phyloP scores from a whole-genome alignment of 2,329 filamentous ascomycete species.

The Apiospora rasikravindrae region DNA sequence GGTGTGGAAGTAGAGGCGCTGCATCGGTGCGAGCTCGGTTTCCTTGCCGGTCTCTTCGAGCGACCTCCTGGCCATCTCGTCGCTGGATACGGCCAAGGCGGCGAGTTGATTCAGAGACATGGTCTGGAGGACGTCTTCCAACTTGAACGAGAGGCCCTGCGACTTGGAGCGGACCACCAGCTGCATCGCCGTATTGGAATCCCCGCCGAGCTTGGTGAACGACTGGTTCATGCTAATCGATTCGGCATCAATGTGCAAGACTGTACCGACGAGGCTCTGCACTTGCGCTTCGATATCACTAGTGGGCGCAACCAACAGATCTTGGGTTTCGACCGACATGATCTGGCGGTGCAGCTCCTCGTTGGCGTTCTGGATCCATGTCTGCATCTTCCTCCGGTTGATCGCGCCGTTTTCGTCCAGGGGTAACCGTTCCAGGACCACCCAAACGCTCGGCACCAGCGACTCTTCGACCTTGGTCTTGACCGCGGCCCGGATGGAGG shows the following conservation, averaged over 20 bases:
- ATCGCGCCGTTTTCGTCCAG: slow-evolving; percentile 44
- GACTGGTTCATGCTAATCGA: slow-evolving; percentile 51
- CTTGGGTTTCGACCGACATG: slow-evolving; percentile 47
- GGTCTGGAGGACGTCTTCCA: slow-evolving; percentile 44
- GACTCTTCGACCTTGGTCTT: slow-evolving; percentile 43
- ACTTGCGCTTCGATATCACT: slow-evolving; percentile 47
- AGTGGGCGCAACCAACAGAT: slow-evolving; percentile 40
- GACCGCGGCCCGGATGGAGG: slow-evolving; percentile 44
- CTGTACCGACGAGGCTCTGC: slow-evolving; percentile 44
- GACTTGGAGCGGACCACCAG: slow-evolving; percentile 45
- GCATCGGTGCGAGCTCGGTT: slow-evolving; percentile 59
- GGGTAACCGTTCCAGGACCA: slow-evolving; percentile 53
- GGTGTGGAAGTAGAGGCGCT: slow-evolving; percentile 58
- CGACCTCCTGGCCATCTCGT: slow-evolving; percentile 37
- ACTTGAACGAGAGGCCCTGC: slow-evolving; percentile 44
- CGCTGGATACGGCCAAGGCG: slow-evolving; percentile 40
- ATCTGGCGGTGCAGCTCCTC: slow-evolving; percentile 52
- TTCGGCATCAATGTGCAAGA: slow-evolving; percentile 43
- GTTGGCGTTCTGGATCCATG: slow-evolving; percentile 60
- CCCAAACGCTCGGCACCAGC: slow-evolving; percentile 52
- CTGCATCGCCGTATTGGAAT: slow-evolving; percentile 45
- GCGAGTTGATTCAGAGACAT: slow-evolving; percentile 46
- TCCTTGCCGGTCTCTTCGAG: slow-evolving; percentile 41
- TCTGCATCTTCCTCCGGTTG: slow-evolving; percentile 52
- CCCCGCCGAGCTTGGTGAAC: slow-evolving; percentile 46